Base-by-base conservation (phyloP, 495 filamentous ascomycete genomes). In the Schizothecium vesticola region DNA sequence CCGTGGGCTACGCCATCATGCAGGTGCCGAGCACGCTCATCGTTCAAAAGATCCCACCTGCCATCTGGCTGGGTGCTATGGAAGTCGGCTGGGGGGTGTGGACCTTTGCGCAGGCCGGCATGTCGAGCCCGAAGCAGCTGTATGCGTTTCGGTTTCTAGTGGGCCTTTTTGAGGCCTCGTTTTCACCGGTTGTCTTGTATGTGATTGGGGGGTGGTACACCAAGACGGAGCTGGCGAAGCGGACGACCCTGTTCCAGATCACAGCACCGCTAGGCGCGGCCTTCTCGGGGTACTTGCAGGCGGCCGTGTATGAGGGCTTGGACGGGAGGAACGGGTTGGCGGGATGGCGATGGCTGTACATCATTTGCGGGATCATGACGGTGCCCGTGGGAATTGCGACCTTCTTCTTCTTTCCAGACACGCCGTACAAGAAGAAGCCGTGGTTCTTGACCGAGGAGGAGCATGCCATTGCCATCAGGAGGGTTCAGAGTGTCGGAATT, bases 121-220 rank as follows among this genome's bases (percentile, higher is more conserved):
- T 81, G 16, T 76, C 79, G 1, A 82, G 77, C 26, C 79, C 81
- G 0, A 72, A 77, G 56, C 76, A 83, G 25, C 84, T 90, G 61
- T 86, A 85, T 77, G 85, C 81, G 0, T 86, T 89, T 68, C 86
- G 88, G 3, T 89, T 90, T 79, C 86, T 90, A 68, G 81, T 86
- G 67, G 87, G 84, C 11, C 71, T 87, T 12, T 79, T 80, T 25
- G 87, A 89, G 71, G 77, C 84, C 3, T 82, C 79, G 56, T 86
- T 83, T 25, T 89, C 86, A 57, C 81, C 84, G 3, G 86, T 86
- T 11, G 86, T 84, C 0, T 84, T 86, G 24, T 89, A 87, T 66
- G 84, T 89, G 69, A 78, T 89, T 6, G 87, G 88, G 2, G 81
- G 81, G 3, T 90, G 87, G 87, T 90, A 89, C 66, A 88, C 81